phyloP scores from a whole-genome alignment of 2,329 filamentous ascomycete genomes.

The Aspergillus flavus region DNA sequence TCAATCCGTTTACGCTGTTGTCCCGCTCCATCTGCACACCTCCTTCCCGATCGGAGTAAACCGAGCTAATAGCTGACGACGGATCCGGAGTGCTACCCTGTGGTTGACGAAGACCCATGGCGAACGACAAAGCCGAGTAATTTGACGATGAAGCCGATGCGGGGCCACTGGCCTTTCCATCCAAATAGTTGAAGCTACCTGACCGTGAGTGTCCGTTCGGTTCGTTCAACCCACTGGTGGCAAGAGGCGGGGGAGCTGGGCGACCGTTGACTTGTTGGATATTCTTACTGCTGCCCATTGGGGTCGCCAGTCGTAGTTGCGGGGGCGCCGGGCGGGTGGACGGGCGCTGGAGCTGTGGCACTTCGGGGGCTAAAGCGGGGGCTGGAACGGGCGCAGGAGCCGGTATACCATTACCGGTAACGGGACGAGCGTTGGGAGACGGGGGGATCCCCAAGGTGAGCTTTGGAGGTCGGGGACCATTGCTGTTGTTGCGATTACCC shows the following conservation, averaged over 20 bases:
- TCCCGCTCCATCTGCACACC: constrained; percentile 80
- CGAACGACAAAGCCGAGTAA: constrained; percentile 81
- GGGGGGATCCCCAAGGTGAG: constrained; percentile 89
- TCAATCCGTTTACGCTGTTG: constrained; percentile 73
- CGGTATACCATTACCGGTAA: constrained; percentile 53
- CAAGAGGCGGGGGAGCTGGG: constrained; percentile 58
- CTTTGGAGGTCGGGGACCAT: constrained; percentile 69
- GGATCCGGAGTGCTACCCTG: constrained; percentile 74
- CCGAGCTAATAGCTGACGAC: constrained; percentile 81
- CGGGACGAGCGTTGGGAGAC: constrained; percentile 78
- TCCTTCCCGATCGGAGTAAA: constrained; percentile 79
- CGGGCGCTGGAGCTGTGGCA: constrained; percentile 36
- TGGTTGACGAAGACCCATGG: constrained; percentile 66
- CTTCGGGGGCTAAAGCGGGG: constrained; percentile 27
- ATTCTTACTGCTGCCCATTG: constrained; percentile 73
- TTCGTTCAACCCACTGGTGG: constrained; percentile 77
- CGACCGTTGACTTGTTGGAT: constrained; percentile 66
- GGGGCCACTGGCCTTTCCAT: constrained; percentile 76
- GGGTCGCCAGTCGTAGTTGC: constrained; percentile 82
- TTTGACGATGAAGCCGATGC: constrained; percentile 85
- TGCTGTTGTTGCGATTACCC: constrained; percentile 63
- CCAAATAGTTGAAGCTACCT: constrained; percentile 77
- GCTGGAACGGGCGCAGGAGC: constrained; percentile 29
- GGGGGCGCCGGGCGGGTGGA: constrained; percentile 66
- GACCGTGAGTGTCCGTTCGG: constrained; percentile 79